Conservation (phyloP, 192 early-diverging fungal genomes). For the Chytriomyces hyalinus region DNA sequence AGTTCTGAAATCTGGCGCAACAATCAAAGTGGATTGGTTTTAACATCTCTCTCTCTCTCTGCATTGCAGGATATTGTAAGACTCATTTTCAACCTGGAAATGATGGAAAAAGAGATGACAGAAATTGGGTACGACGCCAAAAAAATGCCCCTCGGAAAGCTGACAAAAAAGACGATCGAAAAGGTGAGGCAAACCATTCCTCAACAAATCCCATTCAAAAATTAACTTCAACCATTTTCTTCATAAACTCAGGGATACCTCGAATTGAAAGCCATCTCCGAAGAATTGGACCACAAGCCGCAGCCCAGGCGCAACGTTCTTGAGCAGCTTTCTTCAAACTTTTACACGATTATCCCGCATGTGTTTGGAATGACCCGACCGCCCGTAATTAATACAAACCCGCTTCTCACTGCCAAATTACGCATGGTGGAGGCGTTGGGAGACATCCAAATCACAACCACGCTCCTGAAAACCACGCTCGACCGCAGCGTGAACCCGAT, state of each 20-base stretch:
- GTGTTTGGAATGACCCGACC: constrained; percentile 55
- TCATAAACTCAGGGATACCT: constrained; percentile 47
- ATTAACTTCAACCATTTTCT: background rate
- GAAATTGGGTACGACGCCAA: constrained; percentile 75
- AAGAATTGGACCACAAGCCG: constrained; percentile 37
- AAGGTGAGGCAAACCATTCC: constrained; percentile 29
- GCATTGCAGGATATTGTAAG: constrained; percentile 61
- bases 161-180: constrained; percentile 66
- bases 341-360: constrained; percentile 77
- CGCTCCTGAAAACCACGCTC: constrained; percentile 56
- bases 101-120: constrained; percentile 64
- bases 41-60: constrained; percentile 16
- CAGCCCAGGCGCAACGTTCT: background rate
- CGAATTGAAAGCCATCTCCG: constrained; percentile 63
- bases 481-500: constrained; percentile 59
- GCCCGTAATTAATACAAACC: constrained; percentile 56
- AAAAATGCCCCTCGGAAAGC: constrained; percentile 79
- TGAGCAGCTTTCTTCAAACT: constrained; percentile 10
- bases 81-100: constrained; percentile 71
- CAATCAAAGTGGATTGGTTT: background rate
- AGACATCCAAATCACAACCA: constrained; percentile 72
- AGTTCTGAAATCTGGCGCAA: background rate
- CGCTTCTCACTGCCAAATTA: constrained; percentile 61
- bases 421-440: constrained; percentile 71
- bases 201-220: background rate